Conservation (phyloP, 108 stramenopile genomes). For the Cylindrotheca closterium region DNA sequence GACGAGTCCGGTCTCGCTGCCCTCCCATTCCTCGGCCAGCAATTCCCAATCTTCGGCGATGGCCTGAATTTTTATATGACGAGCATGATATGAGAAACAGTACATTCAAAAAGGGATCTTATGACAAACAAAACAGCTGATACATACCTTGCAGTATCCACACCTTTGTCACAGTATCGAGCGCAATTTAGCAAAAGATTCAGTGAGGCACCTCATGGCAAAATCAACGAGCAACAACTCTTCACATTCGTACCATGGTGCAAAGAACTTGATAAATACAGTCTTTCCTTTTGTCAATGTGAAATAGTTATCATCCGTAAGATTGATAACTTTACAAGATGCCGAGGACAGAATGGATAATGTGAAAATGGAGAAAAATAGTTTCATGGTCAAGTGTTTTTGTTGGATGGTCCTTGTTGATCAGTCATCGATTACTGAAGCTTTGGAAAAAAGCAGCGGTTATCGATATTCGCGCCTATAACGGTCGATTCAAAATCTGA, state of each 20-base stretch:
- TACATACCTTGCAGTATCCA: not conserved
- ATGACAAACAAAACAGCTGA: too few species aligned
- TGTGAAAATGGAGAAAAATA: too few species aligned
- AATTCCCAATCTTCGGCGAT: slow-evolving; percentile 77
- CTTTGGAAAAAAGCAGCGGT: too few species aligned
- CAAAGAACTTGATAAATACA: slow-evolving; percentile 77
- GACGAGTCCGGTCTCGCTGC: slow-evolving; percentile 45
- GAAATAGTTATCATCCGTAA: slow-evolving; percentile 60
- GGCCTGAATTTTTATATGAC: slow-evolving; percentile 11
- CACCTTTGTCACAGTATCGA: not conserved
- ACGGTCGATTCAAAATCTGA: too few species aligned
- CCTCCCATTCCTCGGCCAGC: slow-evolving; percentile 58
- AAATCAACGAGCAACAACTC: too few species aligned
- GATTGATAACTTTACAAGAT: slow-evolving; percentile 21
- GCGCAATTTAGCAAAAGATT: not conserved
- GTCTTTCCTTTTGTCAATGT: slow-evolving; percentile 51
- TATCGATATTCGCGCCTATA: too few species aligned
- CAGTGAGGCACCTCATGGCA: slow-evolving; percentile 17
- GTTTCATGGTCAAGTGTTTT: too few species aligned
- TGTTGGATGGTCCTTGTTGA: too few species aligned
- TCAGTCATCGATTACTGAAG: too few species aligned
- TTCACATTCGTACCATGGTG: slow-evolving; percentile 55
- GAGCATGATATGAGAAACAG: too few species aligned
- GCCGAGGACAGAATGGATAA: not conserved
- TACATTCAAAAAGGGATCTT: too few species aligned